Base-by-base conservation (phyloP, 179 eudicot species). In the Nepenthes alata region DNA sequence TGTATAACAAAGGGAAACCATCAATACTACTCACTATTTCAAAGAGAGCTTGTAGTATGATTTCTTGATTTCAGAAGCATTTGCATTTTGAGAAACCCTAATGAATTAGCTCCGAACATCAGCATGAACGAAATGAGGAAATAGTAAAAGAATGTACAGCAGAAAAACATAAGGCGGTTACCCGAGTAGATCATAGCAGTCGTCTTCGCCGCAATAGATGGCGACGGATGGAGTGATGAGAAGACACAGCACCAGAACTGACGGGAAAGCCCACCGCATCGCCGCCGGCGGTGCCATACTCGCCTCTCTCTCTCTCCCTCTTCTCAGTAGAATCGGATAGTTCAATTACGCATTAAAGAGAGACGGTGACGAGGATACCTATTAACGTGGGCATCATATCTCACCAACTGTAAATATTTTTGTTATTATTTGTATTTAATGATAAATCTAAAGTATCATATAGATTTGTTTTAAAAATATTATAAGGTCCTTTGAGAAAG, bases 141-240 rank as follows among this genome's bases (percentile, higher is more conserved):
- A n/a, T n/a, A 1, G 2, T 3, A 11, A 61, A 59, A 37, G 3
- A 3, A 14, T 41, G 5, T 41, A 35, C 47, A 35, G 59, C 45
- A 51, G 37, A 49, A 60, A 41, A 13, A 35, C 55, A 68, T 35
- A 9, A 47, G 60, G 38, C 15, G 16, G 47, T 51, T 70, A 89
- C 98, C 96, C 96, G 0, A 91, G 83, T n/a, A 91, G 96, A 84
- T 91, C 98, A 75, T 91, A 91, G 73, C 96, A 91, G 67, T 91
- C 98, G 51, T 91, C 98, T 45, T 91, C 96, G 57, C 89, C 98
- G 62, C 98, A 91, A 76, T 91, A 89, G 59, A 87, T 87, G 58
- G 97, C 81, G 47, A 74, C 34, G 10, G 95, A 78, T 25, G 97
- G 91, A 5, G 48, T 80, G 74, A 85, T 72, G 52, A 89, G 77